These are phyloP conservation scores for Urochloa ruziziensis DNA, from an alignment of 176 grass and related monocot species.

Conservation along the genomic window DNA sequence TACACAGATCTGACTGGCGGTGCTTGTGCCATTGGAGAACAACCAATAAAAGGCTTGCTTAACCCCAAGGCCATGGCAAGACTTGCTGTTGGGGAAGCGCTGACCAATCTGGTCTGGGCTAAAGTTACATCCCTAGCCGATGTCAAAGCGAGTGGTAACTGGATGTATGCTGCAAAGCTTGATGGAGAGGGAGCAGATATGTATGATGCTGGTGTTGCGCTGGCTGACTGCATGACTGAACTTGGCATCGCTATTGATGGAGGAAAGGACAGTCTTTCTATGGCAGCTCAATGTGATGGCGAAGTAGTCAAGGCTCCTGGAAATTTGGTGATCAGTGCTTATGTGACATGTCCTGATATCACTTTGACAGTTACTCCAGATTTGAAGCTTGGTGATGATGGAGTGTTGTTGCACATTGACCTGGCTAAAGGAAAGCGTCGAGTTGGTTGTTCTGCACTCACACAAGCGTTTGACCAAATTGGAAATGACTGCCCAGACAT, in stretches of 20 bases:
- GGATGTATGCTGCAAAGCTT: slow-evolving; percentile 95
- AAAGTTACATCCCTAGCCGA: slow-evolving; percentile 74
- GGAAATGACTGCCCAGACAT: slow-evolving; percentile 83
- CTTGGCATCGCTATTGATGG: slow-evolving; percentile 88
- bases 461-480: slow-evolving; percentile 88
- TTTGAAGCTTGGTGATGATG: slow-evolving; percentile 73
- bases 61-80: slow-evolving; percentile 80
- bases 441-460: slow-evolving; percentile 77
- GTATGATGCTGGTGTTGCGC: slow-evolving; percentile 77
- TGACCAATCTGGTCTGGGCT: slow-evolving; percentile 95
- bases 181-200: slow-evolving; percentile 87
- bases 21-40: slow-evolving; percentile 80
- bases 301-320: slow-evolving; percentile 89
- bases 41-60: slow-evolving; percentile 81
- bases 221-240: slow-evolving; percentile 88
- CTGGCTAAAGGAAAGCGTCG: slow-evolving; percentile 62
- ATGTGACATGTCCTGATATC: slow-evolving; percentile 93
- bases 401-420: slow-evolving; percentile 85
- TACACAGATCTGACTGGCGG: slow-evolving; percentile 77
- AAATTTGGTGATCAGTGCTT: slow-evolving; percentile 87
- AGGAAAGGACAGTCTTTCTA: slow-evolving; percentile 96
- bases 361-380: slow-evolving; percentile 87
- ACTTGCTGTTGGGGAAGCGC: slow-evolving; percentile 77
- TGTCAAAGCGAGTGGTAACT: slow-evolving; percentile 89
- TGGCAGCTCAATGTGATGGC: slow-evolving; percentile 72